A percentile compares a stretch with the other conserved stretches of the same genome.
Evolutionary conservation across 2,329 filamentous ascomycete species (phyloP).

Genomic region (Colletotrichum noveboracense): DNA sequence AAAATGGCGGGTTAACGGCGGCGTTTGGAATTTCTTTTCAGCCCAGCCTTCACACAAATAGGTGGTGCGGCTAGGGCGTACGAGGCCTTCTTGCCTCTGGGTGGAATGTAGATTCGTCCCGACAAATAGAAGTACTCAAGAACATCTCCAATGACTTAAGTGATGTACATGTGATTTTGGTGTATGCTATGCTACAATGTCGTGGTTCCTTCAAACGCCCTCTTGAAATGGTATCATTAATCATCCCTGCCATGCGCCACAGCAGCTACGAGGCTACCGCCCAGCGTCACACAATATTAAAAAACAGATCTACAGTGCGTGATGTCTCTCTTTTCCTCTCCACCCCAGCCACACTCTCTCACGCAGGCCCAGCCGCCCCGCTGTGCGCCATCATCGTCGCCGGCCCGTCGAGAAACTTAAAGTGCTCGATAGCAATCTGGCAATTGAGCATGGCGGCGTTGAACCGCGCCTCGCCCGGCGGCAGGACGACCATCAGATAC

Average conservation of each 20-base stretch:
- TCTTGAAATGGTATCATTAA: constrained; percentile 22
- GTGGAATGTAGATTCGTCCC: constrained; percentile 16
- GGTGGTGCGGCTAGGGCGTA: not conserved
- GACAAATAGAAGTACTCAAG: constrained; percentile 6
- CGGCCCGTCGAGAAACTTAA: constrained; percentile 68
- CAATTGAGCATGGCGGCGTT: constrained; percentile 92
- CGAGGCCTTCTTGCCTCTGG: constrained; percentile 3
- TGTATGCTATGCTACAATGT: not conserved
- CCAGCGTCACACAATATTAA: not conserved
- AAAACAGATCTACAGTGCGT: not conserved
- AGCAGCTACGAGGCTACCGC: not conserved
- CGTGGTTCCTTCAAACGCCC: not conserved
- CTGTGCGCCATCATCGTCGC: constrained; percentile 26
- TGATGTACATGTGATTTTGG: not conserved
- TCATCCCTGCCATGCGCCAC: constrained; percentile 16
- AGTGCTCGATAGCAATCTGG: constrained; percentile 82
- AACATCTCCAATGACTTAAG: not conserved
- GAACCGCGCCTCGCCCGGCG: constrained; percentile 89
- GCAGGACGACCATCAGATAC: constrained; percentile 90
- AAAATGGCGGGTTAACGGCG: not conserved
- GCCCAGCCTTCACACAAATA: not conserved
- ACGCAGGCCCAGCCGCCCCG: not conserved
- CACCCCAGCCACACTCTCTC: not conserved
- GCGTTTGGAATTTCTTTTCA: constrained; percentile 19
- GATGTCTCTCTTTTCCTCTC: not conserved